These are phyloP conservation scores for Lentinula sp. DNA, from an alignment of 768 basidiomycete genomes.

Conservation along the genomic window DNA sequence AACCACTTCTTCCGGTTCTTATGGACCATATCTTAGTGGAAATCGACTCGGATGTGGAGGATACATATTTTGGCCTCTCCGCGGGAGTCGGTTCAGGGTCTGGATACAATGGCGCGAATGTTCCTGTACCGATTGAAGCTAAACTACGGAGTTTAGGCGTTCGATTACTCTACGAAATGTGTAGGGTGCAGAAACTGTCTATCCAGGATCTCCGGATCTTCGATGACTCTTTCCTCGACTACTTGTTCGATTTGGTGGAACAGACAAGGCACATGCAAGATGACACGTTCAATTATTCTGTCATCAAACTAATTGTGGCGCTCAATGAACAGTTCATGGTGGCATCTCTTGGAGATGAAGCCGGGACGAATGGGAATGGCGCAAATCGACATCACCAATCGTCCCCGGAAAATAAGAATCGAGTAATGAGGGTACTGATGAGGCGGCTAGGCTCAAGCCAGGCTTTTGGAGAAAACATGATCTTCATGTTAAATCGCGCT, in stretches of 20 bases:
- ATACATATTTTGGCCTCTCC: slow-evolving; percentile 43
- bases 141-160: slow-evolving; percentile 70
- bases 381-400: slow-evolving; percentile 1
- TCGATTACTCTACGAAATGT: slow-evolving; percentile 85
- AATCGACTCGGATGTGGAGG: slow-evolving; percentile 71
- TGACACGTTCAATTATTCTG: slow-evolving; percentile 91
- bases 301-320: slow-evolving; percentile 91
- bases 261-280: slow-evolving; percentile 83
- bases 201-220: slow-evolving; percentile 79
- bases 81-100: slow-evolving; percentile 10
- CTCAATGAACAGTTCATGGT: slow-evolving; percentile 99
- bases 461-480: slow-evolving; percentile 97
- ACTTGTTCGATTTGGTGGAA: slow-evolving; percentile 90
- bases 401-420: slow-evolving; percentile 51
- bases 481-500: slow-evolving; percentile 97
- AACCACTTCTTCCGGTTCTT: slow-evolving; percentile 69
- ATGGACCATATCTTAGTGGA: slow-evolving; percentile 85
- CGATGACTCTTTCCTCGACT: slow-evolving; percentile 78
- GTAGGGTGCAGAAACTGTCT: slow-evolving; percentile 81
- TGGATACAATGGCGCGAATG: slow-evolving; percentile 29
- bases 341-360: slow-evolving; percentile 33
- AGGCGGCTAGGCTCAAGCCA: slow-evolving; percentile 80
- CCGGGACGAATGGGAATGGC: neutral
- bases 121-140: slow-evolving; percentile 75
- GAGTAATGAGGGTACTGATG: slow-evolving; percentile 79